Conservation (phyloP, 192 early-diverging fungal genomes). For the Coemansia sp. region DNA sequence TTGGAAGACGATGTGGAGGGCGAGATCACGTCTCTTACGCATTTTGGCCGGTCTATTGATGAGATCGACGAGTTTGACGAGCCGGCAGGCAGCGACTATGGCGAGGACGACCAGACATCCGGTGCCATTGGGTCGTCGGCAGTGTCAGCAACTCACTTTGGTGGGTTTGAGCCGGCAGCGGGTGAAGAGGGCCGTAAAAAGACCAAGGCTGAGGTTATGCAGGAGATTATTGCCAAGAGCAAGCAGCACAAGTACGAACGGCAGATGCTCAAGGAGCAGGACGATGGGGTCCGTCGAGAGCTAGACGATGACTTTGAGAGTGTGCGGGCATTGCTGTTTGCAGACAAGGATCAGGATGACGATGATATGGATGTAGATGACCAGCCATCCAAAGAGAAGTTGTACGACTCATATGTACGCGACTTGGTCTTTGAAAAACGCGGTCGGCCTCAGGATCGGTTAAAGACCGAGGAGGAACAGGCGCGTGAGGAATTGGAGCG, state of each 20-base stretch:
- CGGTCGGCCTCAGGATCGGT: conserved; percentile 82
- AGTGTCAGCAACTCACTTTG: conserved; percentile 43
- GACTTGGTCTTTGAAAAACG: conserved; percentile 83
- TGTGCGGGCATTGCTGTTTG: conserved; percentile 72
- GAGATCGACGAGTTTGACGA: conserved; percentile 84
- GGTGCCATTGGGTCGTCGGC: conserved; percentile 5
- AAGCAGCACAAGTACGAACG: conserved; percentile 94
- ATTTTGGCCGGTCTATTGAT: conserved; percentile 87
- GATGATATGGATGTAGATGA: conserved; percentile 23
- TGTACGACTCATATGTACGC: conserved; percentile 82
- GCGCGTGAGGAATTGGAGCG: conserved; percentile 79
- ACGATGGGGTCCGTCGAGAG: conserved; percentile 74
- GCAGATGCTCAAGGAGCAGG: conserved; percentile 82
- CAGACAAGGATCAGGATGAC: conserved; percentile 17
- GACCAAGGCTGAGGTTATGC: conserved; percentile 94
- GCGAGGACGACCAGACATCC: conserved; percentile 49
- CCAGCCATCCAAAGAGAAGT: conserved; percentile 45
- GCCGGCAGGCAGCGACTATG: conserved; percentile 39
- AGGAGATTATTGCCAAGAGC: conserved; percentile 96
- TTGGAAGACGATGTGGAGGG: conserved; percentile 71
- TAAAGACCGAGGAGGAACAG: conserved; percentile 92
- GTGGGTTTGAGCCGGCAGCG: conserved; percentile 11
- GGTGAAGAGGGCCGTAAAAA: conserved; percentile 56
- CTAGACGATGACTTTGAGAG: conserved; percentile 87
- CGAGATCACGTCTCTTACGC: conserved; percentile 73